A percentile compares a stretch with the other conserved stretches of the same genome.
Evolutionary conservation across 305 asterid species (phyloP).

Genomic region (Fraxinus baroniana): DNA sequence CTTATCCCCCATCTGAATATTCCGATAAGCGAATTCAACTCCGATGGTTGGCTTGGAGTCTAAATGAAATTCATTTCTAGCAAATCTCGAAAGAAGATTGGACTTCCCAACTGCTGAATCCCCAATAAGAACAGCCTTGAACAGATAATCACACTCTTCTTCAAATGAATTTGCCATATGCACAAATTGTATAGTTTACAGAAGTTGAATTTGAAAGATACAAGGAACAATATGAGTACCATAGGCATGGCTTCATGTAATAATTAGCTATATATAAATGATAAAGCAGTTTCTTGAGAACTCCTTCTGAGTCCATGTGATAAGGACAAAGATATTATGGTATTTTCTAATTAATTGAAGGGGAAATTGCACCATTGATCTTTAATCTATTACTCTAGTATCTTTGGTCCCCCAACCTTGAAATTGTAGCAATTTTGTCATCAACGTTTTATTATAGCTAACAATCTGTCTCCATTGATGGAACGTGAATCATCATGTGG

Average conservation of each 20-base stretch:
- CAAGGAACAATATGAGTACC: background rate
- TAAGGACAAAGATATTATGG: constrained; percentile 39
- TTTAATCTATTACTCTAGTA: background rate
- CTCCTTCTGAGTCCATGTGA: constrained; percentile 44
- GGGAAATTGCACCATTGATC: background rate
- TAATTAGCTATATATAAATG: constrained; percentile 19
- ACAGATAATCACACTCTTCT: constrained; percentile 85
- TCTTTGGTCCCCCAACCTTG: background rate
- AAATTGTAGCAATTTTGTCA: background rate
- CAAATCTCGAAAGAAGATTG: constrained; percentile 64
- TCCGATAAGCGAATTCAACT: constrained; percentile 79
- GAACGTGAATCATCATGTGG: background rate
- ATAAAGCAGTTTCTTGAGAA: constrained; percentile 32
- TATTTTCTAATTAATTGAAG: constrained; percentile 1
- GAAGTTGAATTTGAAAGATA: background rate
- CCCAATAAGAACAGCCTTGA: constrained; percentile 77
- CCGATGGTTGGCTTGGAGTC: constrained; percentile 91
- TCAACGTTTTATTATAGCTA: constrained; percentile 12
- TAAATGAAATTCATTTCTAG: constrained; percentile 58
- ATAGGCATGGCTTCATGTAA: constrained; percentile 9
- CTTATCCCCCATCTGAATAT: constrained; percentile 63
- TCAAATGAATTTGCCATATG: constrained; percentile 54
- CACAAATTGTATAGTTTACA: background rate
- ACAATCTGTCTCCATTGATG: background rate
- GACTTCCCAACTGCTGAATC: constrained; percentile 87